Evolutionary conservation across 306 rosid species (phyloP).

Genomic region (Sphenostylis stenocarpa): DNA sequence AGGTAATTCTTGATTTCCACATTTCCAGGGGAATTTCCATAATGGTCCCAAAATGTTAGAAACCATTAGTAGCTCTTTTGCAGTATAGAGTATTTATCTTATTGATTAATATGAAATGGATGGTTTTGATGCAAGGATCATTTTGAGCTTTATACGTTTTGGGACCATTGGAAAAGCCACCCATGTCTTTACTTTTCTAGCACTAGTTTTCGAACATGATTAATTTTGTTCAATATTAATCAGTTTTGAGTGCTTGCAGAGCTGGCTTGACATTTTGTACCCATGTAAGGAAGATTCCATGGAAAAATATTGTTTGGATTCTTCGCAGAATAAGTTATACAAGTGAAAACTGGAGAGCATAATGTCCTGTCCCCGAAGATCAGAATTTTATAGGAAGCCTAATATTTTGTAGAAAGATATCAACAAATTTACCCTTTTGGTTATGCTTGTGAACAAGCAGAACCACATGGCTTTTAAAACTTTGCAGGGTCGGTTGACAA

Average conservation of each 20-base stretch:
- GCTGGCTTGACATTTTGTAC: neutral
- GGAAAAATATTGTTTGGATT: slow-evolving; percentile 27
- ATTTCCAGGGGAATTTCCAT: neutral
- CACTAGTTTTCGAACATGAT: neutral
- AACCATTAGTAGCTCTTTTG: neutral
- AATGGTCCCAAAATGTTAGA: neutral
- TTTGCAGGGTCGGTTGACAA: neutral
- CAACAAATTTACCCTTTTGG: slow-evolving; percentile 3
- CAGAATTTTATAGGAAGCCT: slow-evolving; percentile 2
- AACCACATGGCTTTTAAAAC: slow-evolving; percentile 9
- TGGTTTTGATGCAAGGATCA: neutral
- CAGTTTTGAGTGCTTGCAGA: neutral
- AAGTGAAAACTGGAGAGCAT: slow-evolving; percentile 22
- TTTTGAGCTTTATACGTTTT: neutral
- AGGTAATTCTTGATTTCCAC: slow-evolving; percentile 43
- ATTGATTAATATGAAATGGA: neutral
- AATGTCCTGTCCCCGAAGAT: slow-evolving; percentile 6
- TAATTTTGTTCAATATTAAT: neutral
- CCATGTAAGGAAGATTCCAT: neutral
- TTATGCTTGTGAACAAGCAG: slow-evolving; percentile 14
- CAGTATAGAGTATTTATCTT: neutral
- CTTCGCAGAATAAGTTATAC: slow-evolving; percentile 17
- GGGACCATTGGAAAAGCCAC: neutral
- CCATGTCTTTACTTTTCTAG: slow-evolving; percentile 5
- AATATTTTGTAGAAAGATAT: neutral